Evolutionary conservation across 2,329 filamentous ascomycete genomes (phyloP), one percentile per base, ranked within the genome.

Genomic region (Alternaria sp.): DNA sequence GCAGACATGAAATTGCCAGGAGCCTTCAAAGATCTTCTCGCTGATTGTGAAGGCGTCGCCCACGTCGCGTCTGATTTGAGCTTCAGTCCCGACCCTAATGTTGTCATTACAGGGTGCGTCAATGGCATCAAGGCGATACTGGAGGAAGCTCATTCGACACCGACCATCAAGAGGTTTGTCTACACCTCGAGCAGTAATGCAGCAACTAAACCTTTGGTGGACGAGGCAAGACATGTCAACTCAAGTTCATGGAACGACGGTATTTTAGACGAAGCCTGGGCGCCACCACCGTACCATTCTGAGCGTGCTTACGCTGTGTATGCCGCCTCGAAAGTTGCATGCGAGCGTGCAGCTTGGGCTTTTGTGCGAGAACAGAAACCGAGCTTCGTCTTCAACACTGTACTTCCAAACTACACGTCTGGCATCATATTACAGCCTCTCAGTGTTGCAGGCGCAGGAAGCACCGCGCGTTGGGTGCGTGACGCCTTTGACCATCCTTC

Each of bases 321-420:
- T 54, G 70, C 71, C 10, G 82, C 82, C 2, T 79, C 75, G 36
- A 85, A 85, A 60, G 78, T 73, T 0, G 75, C 81, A 54, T 77
- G 70, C 4, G 83, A 85, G 67, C 74, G 76, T 22, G 76, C 74
- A n/a, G 66, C 81, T 1, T 84, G 82, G 82, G 76, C 79, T 30
- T 84, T 79, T 57, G 65, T 81, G 18, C 66, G 78, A 51, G 75
- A 81, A 34, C 71, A 79, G 28, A 76, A 78, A 28, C 80, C 80
- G 4, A 48, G 60, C 1, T 84, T 84, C 63, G 74, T 74, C 6
- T 71, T 81, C 36, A 82, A 83, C 54, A 67, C 81, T 4, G 65
- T 68, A n/a, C 44, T 72, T 32, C 69, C 66, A 16, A 71, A 73
- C 50, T 64, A 40, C 38, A 40, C 38, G n/a, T 20, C 38, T 40